A percentile compares a stretch with the other conserved stretches of the same genome.
These are phyloP conservation scores for Waltergamsia citrina DNA, from an alignment of 2,329 filamentous ascomycete species.

Conservation along the genomic window DNA sequence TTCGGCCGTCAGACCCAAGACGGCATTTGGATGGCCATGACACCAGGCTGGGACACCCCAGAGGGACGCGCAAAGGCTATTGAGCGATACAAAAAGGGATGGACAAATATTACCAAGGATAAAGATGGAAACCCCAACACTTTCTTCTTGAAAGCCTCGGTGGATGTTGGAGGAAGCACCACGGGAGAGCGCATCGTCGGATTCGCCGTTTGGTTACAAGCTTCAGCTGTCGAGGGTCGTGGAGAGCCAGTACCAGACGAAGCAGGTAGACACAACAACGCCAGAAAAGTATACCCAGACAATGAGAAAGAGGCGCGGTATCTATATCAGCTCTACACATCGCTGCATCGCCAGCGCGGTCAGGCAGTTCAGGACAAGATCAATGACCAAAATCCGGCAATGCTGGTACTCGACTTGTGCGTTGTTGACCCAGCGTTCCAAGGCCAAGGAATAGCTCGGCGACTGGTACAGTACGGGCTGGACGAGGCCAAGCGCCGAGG, in stretches of 20 bases:
- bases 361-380: conserved; percentile 30
- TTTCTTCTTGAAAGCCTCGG: conserved; percentile 36
- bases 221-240: conserved; percentile 35
- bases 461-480: conserved; percentile 37
- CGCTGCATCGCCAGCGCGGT: conserved; percentile 31
- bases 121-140: conserved; percentile 30
- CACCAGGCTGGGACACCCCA: conserved; percentile 40
- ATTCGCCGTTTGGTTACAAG: conserved; percentile 45
- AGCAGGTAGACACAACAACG: background rate
- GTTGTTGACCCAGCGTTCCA: conserved; percentile 44
- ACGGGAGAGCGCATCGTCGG: conserved; percentile 35
- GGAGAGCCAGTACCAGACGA: conserved; percentile 26
- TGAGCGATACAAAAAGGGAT: conserved; percentile 30
- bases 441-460: conserved; percentile 32
- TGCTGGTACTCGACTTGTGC: conserved; percentile 40
- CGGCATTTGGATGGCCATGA: conserved; percentile 38
- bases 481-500: conserved; percentile 28
- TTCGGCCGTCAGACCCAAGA: conserved; percentile 44
- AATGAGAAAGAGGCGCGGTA: conserved; percentile 35
- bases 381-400: conserved; percentile 25
- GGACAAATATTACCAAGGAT: conserved; percentile 22
- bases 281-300: conserved; percentile 21
- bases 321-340: conserved; percentile 29
- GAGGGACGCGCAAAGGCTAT: conserved; percentile 25
- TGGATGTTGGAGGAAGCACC: background rate